Conservation (phyloP, 192 early-diverging fungal species). For the Entomortierella beljakovae region DNA sequence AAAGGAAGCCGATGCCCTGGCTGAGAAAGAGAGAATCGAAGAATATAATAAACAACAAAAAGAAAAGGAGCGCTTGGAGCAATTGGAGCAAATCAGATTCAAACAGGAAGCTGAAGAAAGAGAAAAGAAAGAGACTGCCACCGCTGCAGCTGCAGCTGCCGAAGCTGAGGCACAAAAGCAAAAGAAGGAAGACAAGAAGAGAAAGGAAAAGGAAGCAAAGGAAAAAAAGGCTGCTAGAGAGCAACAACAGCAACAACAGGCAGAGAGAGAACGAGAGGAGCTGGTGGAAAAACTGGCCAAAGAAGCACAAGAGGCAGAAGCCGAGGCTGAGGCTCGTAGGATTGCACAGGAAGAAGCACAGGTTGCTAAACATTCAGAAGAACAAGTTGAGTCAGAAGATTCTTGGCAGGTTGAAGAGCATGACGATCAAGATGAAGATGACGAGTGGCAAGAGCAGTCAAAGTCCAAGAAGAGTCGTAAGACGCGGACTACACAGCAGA, state of each 20-base stretch:
- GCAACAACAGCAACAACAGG: constrained; percentile 6
- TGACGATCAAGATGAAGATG: constrained; percentile 28
- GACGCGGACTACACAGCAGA: constrained; percentile 32
- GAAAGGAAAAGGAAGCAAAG: constrained; percentile 27
- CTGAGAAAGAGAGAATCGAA: constrained; percentile 2
- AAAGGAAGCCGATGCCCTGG: constrained; percentile 3
- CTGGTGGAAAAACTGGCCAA: constrained; percentile 8
- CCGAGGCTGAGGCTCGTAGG: constrained; percentile 7
- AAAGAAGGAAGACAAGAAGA: constrained; percentile 49
- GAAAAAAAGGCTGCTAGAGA: constrained; percentile 1
- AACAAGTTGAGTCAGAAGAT: constrained; percentile 18
- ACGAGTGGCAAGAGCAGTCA: constrained; percentile 52
- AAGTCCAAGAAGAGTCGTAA: constrained; percentile 54
- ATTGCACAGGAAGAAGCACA: constrained; percentile 14
- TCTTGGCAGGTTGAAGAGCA: constrained; percentile 32
- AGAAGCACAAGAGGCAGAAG: constrained; percentile 14
- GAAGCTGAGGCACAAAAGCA: constrained; percentile 21
- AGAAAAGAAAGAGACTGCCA: background rate
- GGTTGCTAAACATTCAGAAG: background rate
- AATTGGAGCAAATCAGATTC: constrained; percentile 14
- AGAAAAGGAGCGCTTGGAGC: constrained; percentile 19
- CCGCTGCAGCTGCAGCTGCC: constrained; percentile 17
- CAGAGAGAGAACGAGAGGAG: background rate
- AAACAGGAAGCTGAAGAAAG: constrained; percentile 18
- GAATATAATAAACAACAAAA: background rate